Conservation (phyloP, 2,329 filamentous ascomycete genomes). For the Alternaria longipes region DNA sequence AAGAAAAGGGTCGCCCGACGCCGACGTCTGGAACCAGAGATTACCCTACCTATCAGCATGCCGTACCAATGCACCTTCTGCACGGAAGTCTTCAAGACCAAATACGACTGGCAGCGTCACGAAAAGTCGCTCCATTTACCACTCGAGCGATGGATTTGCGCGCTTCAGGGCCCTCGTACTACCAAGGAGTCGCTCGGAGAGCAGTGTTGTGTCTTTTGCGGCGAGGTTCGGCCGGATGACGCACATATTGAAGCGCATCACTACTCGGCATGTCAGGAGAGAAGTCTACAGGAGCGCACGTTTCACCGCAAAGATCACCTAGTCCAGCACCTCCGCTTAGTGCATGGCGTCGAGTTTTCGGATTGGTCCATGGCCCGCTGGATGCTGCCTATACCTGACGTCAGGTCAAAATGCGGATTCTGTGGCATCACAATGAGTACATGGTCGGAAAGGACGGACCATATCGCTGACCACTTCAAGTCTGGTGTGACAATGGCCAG, state of each 20-base stretch:
- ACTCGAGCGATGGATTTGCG: slow-evolving; percentile 40
- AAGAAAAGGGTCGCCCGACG: slow-evolving; percentile 21
- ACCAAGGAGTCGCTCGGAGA: slow-evolving; percentile 22
- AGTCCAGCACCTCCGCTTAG: slow-evolving; percentile 37
- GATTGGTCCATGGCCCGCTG: slow-evolving; percentile 49
- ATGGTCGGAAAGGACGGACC: slow-evolving; percentile 36
- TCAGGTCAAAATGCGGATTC: slow-evolving; percentile 37
- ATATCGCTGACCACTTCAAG: slow-evolving; percentile 41
- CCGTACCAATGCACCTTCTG: slow-evolving; percentile 44
- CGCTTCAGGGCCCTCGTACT: slow-evolving; percentile 24
- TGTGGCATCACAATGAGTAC: slow-evolving; percentile 30
- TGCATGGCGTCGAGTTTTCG: slow-evolving; percentile 31
- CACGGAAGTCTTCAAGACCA: slow-evolving; percentile 42
- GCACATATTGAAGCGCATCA: slow-evolving; percentile 33
- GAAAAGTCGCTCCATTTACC: slow-evolving; percentile 42
- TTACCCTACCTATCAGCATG: slow-evolving; percentile 17
- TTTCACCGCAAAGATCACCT: slow-evolving; percentile 44
- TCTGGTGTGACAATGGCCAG: slow-evolving; percentile 33
- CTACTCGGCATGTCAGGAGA: slow-evolving; percentile 32
- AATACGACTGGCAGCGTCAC: slow-evolving; percentile 43
- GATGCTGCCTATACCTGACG: slow-evolving; percentile 35
- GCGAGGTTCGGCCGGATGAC: slow-evolving; percentile 19
- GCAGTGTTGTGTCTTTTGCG: slow-evolving; percentile 35
- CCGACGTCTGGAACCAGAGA: slow-evolving; percentile 22
- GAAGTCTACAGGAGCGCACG: slow-evolving; percentile 34